Conservation (phyloP, 495 filamentous ascomycete species). For the Xylaria acuta region DNA sequence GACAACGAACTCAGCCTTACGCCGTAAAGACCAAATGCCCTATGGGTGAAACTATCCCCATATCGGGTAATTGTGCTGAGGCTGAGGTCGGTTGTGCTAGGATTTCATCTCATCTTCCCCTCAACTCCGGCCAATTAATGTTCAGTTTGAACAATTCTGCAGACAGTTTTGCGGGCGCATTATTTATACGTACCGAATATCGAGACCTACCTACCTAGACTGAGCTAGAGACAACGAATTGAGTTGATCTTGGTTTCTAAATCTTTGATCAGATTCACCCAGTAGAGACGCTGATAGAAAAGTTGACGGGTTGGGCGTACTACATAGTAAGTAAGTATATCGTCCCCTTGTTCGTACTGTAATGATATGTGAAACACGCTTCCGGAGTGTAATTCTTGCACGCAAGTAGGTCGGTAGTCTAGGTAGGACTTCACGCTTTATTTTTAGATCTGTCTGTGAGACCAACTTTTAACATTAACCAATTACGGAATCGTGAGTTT, state of each 20-base stretch:
- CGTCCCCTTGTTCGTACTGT: neutral
- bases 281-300: neutral
- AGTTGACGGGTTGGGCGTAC: neutral
- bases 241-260: neutral
- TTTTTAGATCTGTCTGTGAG: conserved; percentile 15
- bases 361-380: neutral
- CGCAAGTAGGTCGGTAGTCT: neutral
- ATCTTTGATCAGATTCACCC: neutral
- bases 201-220: neutral
- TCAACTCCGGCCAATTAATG: neutral
- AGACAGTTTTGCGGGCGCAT: neutral
- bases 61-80: conserved; percentile 2
- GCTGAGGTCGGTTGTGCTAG: neutral
- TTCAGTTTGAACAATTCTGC: neutral
- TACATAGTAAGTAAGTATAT: too few relatives aligned
- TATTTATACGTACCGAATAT: neutral
- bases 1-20: conserved; percentile 13
- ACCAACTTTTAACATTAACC: neutral
- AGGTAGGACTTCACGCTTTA: neutral
- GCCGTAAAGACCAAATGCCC: neutral
- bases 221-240: neutral
- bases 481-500: neutral
- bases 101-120: neutral
- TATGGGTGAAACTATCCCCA: neutral
- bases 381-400: neutral